Percentiles rank a stretch among this genome's conserved stretches.
phyloP scores from a whole-genome alignment of 805 yeast species.

The Teunomyces funiuensis region DNA sequence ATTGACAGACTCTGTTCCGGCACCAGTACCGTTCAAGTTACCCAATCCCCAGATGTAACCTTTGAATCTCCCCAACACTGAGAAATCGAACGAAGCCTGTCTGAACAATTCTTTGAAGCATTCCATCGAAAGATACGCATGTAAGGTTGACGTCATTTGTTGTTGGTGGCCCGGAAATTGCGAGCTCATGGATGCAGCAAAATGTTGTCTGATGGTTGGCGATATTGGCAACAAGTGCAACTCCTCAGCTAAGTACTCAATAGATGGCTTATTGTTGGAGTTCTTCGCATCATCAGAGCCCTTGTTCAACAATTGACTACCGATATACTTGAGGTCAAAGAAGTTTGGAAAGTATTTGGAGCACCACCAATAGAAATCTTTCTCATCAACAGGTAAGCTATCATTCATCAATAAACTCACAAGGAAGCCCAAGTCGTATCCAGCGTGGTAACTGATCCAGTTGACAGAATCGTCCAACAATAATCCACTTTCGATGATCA shows the following conservation, averaged over 20 bases:
- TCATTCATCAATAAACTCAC: slow-evolving; percentile 73
- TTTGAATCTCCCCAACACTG: slow-evolving; percentile 34
- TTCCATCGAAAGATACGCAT: slow-evolving; percentile 63
- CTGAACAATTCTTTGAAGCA: slow-evolving; percentile 59
- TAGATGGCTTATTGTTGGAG: slow-evolving; percentile 40
- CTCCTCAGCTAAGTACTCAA: slow-evolving; percentile 70
- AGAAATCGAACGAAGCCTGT: slow-evolving; percentile 22
- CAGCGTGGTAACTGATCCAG: slow-evolving; percentile 92
- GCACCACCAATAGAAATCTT: slow-evolving; percentile 73
- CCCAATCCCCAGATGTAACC: slow-evolving; percentile 57
- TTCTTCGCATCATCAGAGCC: slow-evolving; percentile 12
- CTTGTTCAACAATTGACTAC: slow-evolving; percentile 35
- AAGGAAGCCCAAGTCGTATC: slow-evolving; percentile 92
- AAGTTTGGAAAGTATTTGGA: slow-evolving; percentile 74
- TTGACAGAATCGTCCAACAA: slow-evolving; percentile 66
- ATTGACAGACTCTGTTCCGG: slow-evolving; percentile 3
- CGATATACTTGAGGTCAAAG: slow-evolving; percentile 71
- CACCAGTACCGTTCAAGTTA: slow-evolving; percentile 17
- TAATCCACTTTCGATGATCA: slow-evolving; percentile 82
- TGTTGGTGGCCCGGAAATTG: slow-evolving; percentile 23
- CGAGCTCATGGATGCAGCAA: slow-evolving; percentile 15
- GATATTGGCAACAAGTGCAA: slow-evolving; percentile 61
- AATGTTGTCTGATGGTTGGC: slow-evolving; percentile 40
- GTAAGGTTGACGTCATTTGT: slow-evolving; percentile 50
- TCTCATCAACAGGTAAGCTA: slow-evolving; percentile 75